Evolutionary conservation across 2,329 filamentous ascomycete genomes (phyloP).

Genomic region (Fonsecaea monophora): DNA sequence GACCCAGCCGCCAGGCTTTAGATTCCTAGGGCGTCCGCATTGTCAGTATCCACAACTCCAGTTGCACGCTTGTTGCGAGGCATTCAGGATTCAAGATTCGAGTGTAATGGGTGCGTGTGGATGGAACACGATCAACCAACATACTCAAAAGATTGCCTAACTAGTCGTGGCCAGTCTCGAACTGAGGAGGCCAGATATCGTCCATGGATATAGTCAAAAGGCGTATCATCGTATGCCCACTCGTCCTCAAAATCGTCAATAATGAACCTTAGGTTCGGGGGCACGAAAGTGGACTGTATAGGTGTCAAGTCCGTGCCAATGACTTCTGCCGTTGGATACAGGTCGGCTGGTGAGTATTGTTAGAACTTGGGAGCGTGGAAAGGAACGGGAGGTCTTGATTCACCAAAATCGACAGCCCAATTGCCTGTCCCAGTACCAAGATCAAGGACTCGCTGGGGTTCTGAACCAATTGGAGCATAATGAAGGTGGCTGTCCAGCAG

Average conservation of each 20-base stretch:
- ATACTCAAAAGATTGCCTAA: conserved; percentile 25
- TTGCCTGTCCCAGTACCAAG: conserved; percentile 40
- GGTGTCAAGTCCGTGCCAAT: background rate
- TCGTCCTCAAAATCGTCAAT: conserved; percentile 43
- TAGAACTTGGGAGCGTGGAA: background rate
- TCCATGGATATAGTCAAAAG: conserved; percentile 45
- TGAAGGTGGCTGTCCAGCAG: conserved; percentile 35
- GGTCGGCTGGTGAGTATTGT: conserved; percentile 1
- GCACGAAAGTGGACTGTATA: conserved; percentile 45
- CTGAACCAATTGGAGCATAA: conserved; percentile 35
- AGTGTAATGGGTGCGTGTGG: background rate
- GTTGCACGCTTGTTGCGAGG: background rate
- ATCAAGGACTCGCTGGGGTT: conserved; percentile 35
- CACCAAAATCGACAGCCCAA: conserved; percentile 42
- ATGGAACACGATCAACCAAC: background rate
- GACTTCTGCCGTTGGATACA: background rate
- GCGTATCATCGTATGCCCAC: conserved; percentile 39
- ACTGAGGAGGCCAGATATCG: conserved; percentile 37
- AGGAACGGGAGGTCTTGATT: background rate
- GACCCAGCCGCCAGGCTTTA: conserved; percentile 43
- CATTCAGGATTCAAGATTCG: background rate
- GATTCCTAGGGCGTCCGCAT: conserved; percentile 39
- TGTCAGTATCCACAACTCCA: background rate
- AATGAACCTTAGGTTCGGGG: conserved; percentile 44
- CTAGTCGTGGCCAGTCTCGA: conserved; percentile 16